These are phyloP conservation scores for Ocimum tenuiflorum DNA, from an alignment of 257 asterid species.

Conservation along the genomic window DNA sequence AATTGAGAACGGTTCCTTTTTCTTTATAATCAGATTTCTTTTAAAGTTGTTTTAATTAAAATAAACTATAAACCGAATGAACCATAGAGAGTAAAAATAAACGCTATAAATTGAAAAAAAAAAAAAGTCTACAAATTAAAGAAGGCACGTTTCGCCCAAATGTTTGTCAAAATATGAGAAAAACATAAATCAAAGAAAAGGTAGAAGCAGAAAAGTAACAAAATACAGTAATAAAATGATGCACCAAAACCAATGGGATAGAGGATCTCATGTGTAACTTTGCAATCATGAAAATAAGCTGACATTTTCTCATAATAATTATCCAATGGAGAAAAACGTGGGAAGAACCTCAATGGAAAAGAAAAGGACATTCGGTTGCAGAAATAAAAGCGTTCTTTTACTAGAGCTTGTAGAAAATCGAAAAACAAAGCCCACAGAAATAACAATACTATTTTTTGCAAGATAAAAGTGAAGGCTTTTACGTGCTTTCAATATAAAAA, in stretches of 20 bases:
- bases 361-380: not conserved
- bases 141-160: too few relatives aligned
- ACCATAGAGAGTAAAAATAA: too few relatives aligned
- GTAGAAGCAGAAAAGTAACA: too few relatives aligned
- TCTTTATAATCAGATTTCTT: too few relatives aligned
- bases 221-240: too few relatives aligned
- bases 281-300: not conserved
- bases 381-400: not conserved
- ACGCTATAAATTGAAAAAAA: too few relatives aligned
- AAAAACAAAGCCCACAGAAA: not conserved
- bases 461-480: not conserved
- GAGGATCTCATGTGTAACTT: not conserved
- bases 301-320: not conserved
- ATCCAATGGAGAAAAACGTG: not conserved
- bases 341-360: not conserved
- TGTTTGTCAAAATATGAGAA: too few relatives aligned
- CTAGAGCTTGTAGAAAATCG: not conserved
- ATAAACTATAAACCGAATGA: too few relatives aligned
- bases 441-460: not conserved
- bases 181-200: too few relatives aligned
- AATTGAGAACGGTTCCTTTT: too few relatives aligned
- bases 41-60: too few relatives aligned
- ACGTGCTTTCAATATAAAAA: not conserved
- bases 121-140: too few relatives aligned
- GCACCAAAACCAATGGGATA: not conserved